phyloP scores from a whole-genome alignment of 495 filamentous ascomycete species.

The Penicillium turbatum region DNA sequence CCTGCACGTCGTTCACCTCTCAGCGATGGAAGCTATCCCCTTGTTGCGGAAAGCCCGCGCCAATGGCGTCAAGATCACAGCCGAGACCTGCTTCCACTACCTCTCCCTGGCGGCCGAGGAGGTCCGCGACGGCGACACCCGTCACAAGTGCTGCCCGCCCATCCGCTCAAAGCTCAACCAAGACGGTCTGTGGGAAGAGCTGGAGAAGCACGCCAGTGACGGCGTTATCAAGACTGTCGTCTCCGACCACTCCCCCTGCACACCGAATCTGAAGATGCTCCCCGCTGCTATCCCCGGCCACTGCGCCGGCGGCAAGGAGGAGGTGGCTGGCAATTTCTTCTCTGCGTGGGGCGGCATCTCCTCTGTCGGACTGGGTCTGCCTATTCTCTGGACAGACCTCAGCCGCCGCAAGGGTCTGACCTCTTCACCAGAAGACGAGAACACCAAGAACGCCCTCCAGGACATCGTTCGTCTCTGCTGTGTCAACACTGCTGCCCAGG shows the following conservation, averaged over 20 bases:
- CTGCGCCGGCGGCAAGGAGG: constrained; percentile 26
- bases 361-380: constrained; percentile 85
- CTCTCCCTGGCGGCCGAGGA: constrained; percentile 84
- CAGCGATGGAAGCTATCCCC: constrained; percentile 87
- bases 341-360: constrained; percentile 95
- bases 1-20: constrained; percentile 93
- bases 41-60: constrained; percentile 74
- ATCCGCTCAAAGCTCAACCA: constrained; percentile 83
- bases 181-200: constrained; percentile 81
- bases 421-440: constrained; percentile 37
- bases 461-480: constrained; percentile 84
- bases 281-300: constrained; percentile 57
- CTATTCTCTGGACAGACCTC: constrained; percentile 84
- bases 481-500: constrained; percentile 83
- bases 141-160: constrained; percentile 97
- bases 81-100: constrained; percentile 98
- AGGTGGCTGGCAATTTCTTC: constrained; percentile 73
- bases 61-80: constrained; percentile 83
- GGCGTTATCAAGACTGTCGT: constrained; percentile 90
- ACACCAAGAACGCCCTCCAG: constrained; percentile 49
- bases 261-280: constrained; percentile 86
- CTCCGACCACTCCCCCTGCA: constrained; percentile 96
- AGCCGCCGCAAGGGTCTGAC: constrained; percentile 49
- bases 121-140: constrained; percentile 82
- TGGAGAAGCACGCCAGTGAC: constrained; percentile 56